Percentiles rank a stretch among this genome's conserved stretches.
phyloP scores from a whole-genome alignment of 805 yeast genomes.

The Komagataella pseudopastoris region DNA sequence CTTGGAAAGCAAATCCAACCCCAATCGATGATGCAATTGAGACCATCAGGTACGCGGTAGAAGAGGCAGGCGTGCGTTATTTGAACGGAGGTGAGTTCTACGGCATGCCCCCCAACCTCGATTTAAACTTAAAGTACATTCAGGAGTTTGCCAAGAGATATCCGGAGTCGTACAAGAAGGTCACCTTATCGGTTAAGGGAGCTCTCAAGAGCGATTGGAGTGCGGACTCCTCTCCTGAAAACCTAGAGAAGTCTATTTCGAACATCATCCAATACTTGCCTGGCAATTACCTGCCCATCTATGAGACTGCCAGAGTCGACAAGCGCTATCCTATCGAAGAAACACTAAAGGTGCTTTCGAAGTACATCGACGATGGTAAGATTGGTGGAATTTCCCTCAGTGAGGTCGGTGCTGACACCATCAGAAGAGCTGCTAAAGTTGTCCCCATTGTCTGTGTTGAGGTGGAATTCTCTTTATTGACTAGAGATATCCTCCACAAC shows the following conservation, averaged over 20 bases:
- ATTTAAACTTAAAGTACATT: conserved; percentile 40
- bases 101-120: conserved; percentile 30
- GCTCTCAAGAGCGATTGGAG: conserved; percentile 24
- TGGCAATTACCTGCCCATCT: conserved; percentile 33
- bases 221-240: conserved; percentile 39
- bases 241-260: conserved; percentile 33
- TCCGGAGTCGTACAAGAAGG: conserved; percentile 43
- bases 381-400: conserved; percentile 64
- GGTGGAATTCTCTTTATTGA: conserved; percentile 62
- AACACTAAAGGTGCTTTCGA: conserved; percentile 40
- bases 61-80: conserved; percentile 30
- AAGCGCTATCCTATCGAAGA: conserved; percentile 40
- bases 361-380: conserved; percentile 46
- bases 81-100: conserved; percentile 75
- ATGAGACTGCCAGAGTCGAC: conserved; percentile 66
- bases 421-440: conserved; percentile 41
- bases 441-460: conserved; percentile 59
- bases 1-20: conserved; percentile 50
- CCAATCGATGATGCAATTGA: conserved; percentile 39
- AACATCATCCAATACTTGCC: conserved; percentile 25
- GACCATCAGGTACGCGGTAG: conserved; percentile 36
- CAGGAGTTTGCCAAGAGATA: conserved; percentile 41
- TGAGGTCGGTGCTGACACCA: conserved; percentile 53
- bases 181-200: conserved; percentile 59
- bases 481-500: conserved; percentile 44